Evolutionary conservation across 2,329 filamentous ascomycete species (phyloP), one percentile per base, ranked within the genome.

Genomic region (Grosmannia huntii): DNA sequence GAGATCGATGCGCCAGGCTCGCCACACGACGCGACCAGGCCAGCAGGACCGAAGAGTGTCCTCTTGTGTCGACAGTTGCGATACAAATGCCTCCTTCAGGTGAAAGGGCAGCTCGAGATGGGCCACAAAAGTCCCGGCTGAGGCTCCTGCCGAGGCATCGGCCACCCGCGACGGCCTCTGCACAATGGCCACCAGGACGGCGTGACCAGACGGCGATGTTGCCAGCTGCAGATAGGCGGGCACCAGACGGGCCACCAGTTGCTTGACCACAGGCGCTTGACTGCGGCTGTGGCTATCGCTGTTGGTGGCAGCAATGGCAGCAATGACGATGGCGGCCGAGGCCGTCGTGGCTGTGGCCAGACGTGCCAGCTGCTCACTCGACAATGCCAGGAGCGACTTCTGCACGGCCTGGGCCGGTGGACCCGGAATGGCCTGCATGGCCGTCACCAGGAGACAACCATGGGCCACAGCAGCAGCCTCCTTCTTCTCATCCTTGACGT

Each of bases 371-470:
- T 74, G 79, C 57, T 76, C 80, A 52, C 72, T 68, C 12, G 76
- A 73, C 63, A 87, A 77, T 4, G 81, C 75, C 23, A 85, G 73
- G 27, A 94, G 71, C n/a, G 86, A 82, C 19, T 84, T 80, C 67
- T 94, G 89, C 36, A 95, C 80, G 12, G 91, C 78, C 55, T 82
- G 82, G 59, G 81, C 79, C 1, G 91, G 75, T 1, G 79, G 71
- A 0, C 89, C 89, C 0, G 87, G 81, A 28, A 89, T 85, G 9
- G 81, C 74, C 55, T 97, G 82, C 75, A 99, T 86, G 4, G 87
- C 75, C 61, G 94, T 85, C 10, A 88, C 85, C 31, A 99, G 79
- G 53, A 96, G 79, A 23, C 89, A 90, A 60, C 87, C 89, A 73
- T 99, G 91, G 3, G 76, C 77, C 38, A 77, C 70, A 25, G 81